Base-by-base conservation (phyloP, 2,329 filamentous ascomycete species). In the Lasiodiplodia sp. region DNA sequence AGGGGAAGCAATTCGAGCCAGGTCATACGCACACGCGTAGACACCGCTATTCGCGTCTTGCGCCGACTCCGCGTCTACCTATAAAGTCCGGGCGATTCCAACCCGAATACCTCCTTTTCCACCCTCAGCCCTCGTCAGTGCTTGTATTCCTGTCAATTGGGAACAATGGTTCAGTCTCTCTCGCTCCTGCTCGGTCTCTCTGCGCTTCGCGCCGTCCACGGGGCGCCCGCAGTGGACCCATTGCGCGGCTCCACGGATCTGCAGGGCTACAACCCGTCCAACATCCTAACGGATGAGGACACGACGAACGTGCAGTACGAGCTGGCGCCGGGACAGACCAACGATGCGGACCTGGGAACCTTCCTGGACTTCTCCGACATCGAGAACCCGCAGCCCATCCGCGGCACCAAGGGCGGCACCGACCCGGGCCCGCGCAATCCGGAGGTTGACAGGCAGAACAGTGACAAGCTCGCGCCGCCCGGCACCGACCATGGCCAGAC, bases 361-460 rank as follows among this genome's bases (percentile, higher is more conserved):
- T 87, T 83, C 67, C 81, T 89, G 0, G 82, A 89, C 74, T 87
- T 90, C 71, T 80, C 84, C 62, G 78, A 82, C 66, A 81, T 83
- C 34, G 78, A 84, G 3, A 81, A 82, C 44, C 87, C 87, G 0
- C 85, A 89, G 73, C 87, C 87, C 1, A 83, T 88, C 53, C 83
- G 87, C 7, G 87, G 87, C 3, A 75, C 72, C 14, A 77, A 72
- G 12, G 87, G 87, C 14, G 79, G 76, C 2, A 85, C 83, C 0
- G 85, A 88, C 71, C 83, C 86, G 7, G 87, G 87, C 2, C 85
- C 86, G 63, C 80, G 84, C 75, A 85, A 83, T 2, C 81, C 81
- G 55, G 78, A 79, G 49, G 85, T 88, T 63, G 84, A 88, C 72
- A 84, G 80, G 70, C 77, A 86, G 23, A 87, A 88, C 71, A 84